These are phyloP conservation scores for Nannochloropsis gaditana DNA, from an alignment of 108 stramenopile species.

Conservation along the genomic window DNA sequence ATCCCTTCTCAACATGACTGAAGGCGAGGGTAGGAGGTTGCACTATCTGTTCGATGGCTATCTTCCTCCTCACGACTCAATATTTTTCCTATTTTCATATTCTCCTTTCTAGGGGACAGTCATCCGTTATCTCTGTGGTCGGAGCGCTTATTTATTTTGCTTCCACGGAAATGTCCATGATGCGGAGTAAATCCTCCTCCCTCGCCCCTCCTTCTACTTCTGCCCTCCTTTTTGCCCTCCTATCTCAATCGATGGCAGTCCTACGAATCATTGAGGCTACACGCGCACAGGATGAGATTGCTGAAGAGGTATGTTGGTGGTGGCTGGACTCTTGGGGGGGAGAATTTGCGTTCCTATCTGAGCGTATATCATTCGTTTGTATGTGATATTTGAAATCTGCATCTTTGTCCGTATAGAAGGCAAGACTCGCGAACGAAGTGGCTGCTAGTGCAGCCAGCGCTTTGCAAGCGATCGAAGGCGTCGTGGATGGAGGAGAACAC, in stretches of 20 bases:
- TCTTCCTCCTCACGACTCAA: no score
- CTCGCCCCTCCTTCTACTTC: not conserved
- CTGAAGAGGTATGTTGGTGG: not conserved
- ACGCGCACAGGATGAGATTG: not conserved
- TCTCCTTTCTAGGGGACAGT: no score
- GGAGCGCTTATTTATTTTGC: no score
- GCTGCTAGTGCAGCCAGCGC: not conserved
- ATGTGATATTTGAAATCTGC: not conserved
- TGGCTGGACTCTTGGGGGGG: no score
- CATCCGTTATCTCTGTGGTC: no score
- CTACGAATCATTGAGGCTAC: not conserved
- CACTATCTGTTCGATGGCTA: no score
- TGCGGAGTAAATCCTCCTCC: not conserved
- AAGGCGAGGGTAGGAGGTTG: no score
- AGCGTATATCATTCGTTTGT: not conserved
- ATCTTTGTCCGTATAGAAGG: not conserved
- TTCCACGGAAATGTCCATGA: no score
- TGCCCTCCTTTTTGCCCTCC: conserved; percentile 3
- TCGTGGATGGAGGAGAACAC: not conserved
- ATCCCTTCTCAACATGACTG: no score
- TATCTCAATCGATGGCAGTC: not conserved
- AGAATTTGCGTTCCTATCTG: not conserved
- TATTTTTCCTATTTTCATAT: no score
- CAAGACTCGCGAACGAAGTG: not conserved
- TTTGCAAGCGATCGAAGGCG: not conserved